Evolutionary conservation across 2,329 filamentous ascomycete species (phyloP), one percentile per base, ranked within the genome.

Genomic region (Chaetomium strumarium): DNA sequence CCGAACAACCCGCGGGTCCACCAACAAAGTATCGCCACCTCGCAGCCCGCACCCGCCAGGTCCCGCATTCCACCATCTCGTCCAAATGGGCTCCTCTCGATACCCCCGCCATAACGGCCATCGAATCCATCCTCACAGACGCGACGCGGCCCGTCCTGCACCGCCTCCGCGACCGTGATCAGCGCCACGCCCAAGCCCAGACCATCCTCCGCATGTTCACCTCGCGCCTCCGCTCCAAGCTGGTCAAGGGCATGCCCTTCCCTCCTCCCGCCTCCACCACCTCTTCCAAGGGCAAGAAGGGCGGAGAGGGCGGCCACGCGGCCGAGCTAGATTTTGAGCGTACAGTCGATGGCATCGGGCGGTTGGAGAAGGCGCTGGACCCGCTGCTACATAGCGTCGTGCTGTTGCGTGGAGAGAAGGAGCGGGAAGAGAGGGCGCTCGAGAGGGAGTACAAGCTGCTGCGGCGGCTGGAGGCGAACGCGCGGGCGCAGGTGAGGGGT

Each of bases 291-390:
- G 5, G 12, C 13, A 36, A 29, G 13, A 33, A 16, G 24, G 40
- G 41, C 17, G 33, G 33, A 2, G 41, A 41, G 7, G 66, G 70
- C 19, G 73, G 70, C 8, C 74, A 80, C 46, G 78, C 77, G 41
- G 71, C 75, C 29, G 81, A 85, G 62, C 79, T 89, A 43, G 77
- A 86, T 61, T 84, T 84, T 57, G 84, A 88, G 63, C 78, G 75
- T 60, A 77, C 84, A 13, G 70, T 85, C 9, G 78, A 83, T 60
- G 77, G 76, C n/a, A 80, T 80, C 56, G 69, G 73, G 52, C 67
- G 67, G 9, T 66, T 85, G 24, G 79, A 86, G 63, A 70, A 70
- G 54, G 76, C 78, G 67, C 75, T 88, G 5, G 83, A 80, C 14
- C 81, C 84, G 1, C 70, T 79, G 17, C 68, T 83, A 39, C 84